Conservation (phyloP, 2,329 filamentous ascomycete species). For the Sporothrix variecibatus region DNA sequence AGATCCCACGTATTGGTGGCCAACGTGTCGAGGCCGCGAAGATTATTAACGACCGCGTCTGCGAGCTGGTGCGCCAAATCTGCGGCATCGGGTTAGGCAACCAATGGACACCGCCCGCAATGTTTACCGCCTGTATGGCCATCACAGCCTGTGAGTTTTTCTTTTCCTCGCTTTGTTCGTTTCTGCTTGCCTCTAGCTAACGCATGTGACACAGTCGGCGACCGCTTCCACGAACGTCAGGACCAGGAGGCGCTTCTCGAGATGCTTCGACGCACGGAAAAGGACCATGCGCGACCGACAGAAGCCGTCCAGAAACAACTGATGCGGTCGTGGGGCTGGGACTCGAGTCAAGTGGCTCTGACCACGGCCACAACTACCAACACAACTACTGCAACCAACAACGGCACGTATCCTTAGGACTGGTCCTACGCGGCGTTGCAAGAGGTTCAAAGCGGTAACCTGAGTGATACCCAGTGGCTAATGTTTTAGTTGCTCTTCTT, state of each 20-base stretch:
- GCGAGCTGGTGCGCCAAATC: slow-evolving; percentile 52
- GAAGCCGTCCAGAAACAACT: slow-evolving; percentile 37
- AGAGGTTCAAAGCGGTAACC: background rate
- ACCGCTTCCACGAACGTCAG: slow-evolving; percentile 35
- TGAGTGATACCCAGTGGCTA: too few species aligned
- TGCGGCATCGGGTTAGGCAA: slow-evolving; percentile 63
- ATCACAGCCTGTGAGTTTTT: slow-evolving; percentile 52
- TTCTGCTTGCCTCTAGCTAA: slow-evolving; percentile 14
- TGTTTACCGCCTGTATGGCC: slow-evolving; percentile 59
- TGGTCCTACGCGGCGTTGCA: background rate
- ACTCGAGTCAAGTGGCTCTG: background rate
- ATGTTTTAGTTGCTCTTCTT: background rate
- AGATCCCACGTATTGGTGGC: slow-evolving; percentile 51
- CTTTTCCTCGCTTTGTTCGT: background rate
- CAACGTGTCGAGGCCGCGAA: slow-evolving; percentile 34
- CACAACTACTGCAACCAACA: background rate
- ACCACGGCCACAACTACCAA: background rate
- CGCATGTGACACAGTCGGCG: slow-evolving; percentile 34
- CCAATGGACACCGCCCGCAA: slow-evolving; percentile 53
- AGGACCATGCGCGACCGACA: slow-evolving; percentile 39
- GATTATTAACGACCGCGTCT: slow-evolving; percentile 41
- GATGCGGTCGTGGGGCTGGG: slow-evolving; percentile 37
- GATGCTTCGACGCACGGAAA: slow-evolving; percentile 37
- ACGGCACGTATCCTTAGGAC: background rate
- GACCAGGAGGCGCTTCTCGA: slow-evolving; percentile 39